Evolutionary conservation across 1,139 yeast species (phyloP), one percentile per base, ranked within the genome.

Genomic region (Debaryomycetaceae sp.): DNA sequence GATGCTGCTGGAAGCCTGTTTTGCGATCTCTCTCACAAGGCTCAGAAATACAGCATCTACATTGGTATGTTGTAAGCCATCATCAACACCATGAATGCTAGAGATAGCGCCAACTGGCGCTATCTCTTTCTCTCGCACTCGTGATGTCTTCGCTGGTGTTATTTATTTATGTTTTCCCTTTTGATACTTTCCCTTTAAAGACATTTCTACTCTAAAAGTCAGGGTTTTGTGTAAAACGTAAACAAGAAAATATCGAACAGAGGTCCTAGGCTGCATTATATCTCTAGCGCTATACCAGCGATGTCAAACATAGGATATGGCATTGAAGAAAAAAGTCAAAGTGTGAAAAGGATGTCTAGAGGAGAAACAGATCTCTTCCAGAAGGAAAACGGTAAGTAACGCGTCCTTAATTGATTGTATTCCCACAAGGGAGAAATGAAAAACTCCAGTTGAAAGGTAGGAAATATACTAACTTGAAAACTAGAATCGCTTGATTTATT

Each of bases 321-420:
- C 11, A 22, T 8, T 22, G 26, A 22, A 22, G 26, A 22, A 22
- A 3, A 22, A 22, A 22, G 26, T 22, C 26, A 11, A 22, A 22
- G 11, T 22, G 11, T 22, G 2, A 22, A 2, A 22, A 22, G 11
- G 7, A 22, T 22, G 26, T 22, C 26, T 22, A 22, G 11, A 8
- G 26, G 26, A 22, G 35, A 18, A 5, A 31, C 26, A 17, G 61
- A 57, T 42, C 44, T 59, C 34, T 60, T 61, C 43, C 54, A 51
- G 38, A 50, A 56, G 36, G 65, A 61, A 46, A 60, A 62, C 45
- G 66, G 67, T 58, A 59, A 35, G 66, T 59, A 38, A 11, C 26
- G 26, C 11, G 26, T 22, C 11, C 11, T 8, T 8, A 11, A 22
- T 22, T 22, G 26, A 11, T 8, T 22, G 26, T 22, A 11, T 8